Base-by-base conservation (phyloP, 106 monocot genomes). In the Posidonia australis region DNA sequence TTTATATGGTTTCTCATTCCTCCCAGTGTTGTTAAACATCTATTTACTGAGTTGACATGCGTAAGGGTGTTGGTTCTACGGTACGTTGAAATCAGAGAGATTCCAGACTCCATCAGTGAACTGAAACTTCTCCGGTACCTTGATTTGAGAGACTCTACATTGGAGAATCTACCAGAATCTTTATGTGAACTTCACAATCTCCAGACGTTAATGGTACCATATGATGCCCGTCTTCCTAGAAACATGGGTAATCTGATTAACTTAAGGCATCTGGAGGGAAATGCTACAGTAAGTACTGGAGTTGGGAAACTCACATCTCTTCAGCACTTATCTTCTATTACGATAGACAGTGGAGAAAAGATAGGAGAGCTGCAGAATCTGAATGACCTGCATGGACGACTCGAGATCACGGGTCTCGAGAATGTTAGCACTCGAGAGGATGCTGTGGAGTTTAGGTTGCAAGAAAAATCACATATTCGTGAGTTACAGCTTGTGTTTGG, bases 221-320 rank as follows among this genome's bases (percentile, higher is more conserved):
- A 25, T 49, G 21, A 76, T 16, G 76, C 68, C 28, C 17, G 13
- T n/a, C 24, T 46, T 0, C 62, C 68, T 7, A 47, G 5, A 44
- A 19, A 56, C 32, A 56, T 72, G 29, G 55, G 26, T 9, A 67
- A 63, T 13, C 26, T 78, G 56, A 63, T 32, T 17, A 78, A 69
- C 36, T 41, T 78, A 31, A 47, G 78, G 0, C 45, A 74, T 14
- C n/a, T 78, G 0, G 16, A 75, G 53, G 60, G 51, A 32, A 31
- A 47, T n/a, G 42, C 69, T 30, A 60, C 58, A 21, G 31, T 18
- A 0, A 53, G 72, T 36, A 13, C 30, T 10, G 27, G 70, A 31
- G 54, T 81, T 57, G 82, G 78, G 62, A 71, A 43, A 13, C 44
- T 76, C 46, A 76, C 79, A n/a, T 53, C 28, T 36, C 68, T 83